These are phyloP conservation scores for Nephelium lappaceum DNA, from an alignment of 345 rosid genomes.

Conservation along the genomic window DNA sequence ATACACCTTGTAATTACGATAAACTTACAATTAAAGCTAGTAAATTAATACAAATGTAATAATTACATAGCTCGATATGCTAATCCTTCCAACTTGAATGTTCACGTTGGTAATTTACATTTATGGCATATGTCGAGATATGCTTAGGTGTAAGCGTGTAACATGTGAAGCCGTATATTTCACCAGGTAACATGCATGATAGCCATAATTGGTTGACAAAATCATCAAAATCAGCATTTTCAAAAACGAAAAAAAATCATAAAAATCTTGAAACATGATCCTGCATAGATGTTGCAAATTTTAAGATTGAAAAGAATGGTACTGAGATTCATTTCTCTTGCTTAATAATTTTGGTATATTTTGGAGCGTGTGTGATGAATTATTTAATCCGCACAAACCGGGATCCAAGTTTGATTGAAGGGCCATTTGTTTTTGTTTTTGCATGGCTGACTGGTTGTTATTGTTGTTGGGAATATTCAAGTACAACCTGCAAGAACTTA, in stretches of 20 bases:
- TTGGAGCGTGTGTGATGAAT: neutral
- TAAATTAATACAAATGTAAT: too few species aligned
- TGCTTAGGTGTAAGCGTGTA: neutral
- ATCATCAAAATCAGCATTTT: too few species aligned
- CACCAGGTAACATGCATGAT: neutral
- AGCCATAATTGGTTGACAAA: neutral
- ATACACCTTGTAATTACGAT: too few species aligned
- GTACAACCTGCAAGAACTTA: neutral
- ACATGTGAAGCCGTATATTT: neutral
- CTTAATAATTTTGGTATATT: neutral
- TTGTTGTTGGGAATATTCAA: neutral
- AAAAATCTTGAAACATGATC: neutral
- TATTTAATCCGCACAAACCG: conserved; percentile 12
- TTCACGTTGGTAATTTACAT: neutral
- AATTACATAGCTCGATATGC: too few species aligned
- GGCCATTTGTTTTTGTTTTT: neutral
- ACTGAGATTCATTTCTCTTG: neutral
- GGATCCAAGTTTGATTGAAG: neutral
- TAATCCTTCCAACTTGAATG: neutral
- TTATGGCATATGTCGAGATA: neutral
- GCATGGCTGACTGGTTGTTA: neutral
- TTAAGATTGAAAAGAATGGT: too few species aligned
- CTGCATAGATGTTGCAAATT: neutral
- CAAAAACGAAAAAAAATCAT: neutral
- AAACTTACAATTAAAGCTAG: too few species aligned